These are phyloP conservation scores for Zygnema circumcarinatum DNA, from an alignment of 139 green algal species.

Conservation along the genomic window DNA sequence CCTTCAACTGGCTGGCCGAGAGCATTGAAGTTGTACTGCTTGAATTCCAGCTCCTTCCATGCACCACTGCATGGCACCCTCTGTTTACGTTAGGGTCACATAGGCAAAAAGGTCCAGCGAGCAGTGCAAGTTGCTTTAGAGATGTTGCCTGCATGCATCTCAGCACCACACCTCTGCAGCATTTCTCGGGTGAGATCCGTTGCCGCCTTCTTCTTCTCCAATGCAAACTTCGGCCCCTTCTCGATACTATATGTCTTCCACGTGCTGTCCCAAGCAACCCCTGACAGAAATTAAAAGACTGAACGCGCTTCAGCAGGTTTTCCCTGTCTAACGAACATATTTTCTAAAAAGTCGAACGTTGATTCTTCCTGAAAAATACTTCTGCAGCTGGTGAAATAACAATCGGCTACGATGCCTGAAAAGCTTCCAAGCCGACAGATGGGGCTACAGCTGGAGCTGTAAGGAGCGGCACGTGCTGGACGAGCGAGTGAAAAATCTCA, in stretches of 20 bases:
- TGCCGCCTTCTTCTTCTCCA: slow-evolving; percentile 86
- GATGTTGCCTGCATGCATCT: too few relatives aligned
- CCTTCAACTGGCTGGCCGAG: slow-evolving; percentile 63
- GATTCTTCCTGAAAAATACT: too few relatives aligned
- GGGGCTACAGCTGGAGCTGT: too few relatives aligned
- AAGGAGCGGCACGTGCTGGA: too few relatives aligned
- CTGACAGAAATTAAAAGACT: slow-evolving; percentile 40
- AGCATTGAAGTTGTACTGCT: slow-evolving; percentile 96
- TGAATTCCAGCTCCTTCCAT: slow-evolving; percentile 90
- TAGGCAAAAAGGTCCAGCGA: too few relatives aligned
- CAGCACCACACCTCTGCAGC: slow-evolving; percentile 73
- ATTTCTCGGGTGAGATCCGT: slow-evolving; percentile 96
- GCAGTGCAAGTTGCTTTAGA: too few relatives aligned
- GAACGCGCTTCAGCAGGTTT: background rate
- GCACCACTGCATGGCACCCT: slow-evolving; percentile 64
- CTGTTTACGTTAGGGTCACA: background rate
- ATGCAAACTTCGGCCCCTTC: slow-evolving; percentile 94
- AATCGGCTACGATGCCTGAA: too few relatives aligned
- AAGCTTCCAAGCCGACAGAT: too few relatives aligned
- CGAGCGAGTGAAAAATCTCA: too few relatives aligned
- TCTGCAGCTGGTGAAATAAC: too few relatives aligned
- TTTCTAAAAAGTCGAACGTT: too few relatives aligned
- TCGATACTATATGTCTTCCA: slow-evolving; percentile 67
- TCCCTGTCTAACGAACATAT: background rate
- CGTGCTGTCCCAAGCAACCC: slow-evolving; percentile 75